These are phyloP conservation scores for Geosiphon pyriformis DNA, from an alignment of 192 early-diverging fungal species.

Conservation along the genomic window DNA sequence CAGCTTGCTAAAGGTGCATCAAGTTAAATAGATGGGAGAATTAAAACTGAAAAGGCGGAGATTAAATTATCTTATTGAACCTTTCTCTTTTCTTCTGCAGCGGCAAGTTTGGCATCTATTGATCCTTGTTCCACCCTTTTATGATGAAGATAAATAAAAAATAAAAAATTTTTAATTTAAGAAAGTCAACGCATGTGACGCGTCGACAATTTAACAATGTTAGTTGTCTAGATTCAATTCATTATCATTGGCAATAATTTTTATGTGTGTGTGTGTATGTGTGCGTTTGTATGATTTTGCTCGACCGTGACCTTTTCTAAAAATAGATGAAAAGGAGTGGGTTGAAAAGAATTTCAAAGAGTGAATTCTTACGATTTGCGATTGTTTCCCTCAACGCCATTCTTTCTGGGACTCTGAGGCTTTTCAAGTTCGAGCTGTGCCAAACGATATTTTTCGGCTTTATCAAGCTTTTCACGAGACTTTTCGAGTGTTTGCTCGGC, in stretches of 20 bases:
- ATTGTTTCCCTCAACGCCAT: too few species aligned
- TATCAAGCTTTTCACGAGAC: too few species aligned
- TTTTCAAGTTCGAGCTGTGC: too few species aligned
- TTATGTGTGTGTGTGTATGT: not conserved
- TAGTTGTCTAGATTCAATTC: too few species aligned
- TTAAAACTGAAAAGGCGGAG: not conserved
- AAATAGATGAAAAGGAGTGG: too few species aligned
- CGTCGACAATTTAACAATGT: not conserved
- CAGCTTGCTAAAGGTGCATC: not conserved
- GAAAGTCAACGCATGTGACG: not conserved
- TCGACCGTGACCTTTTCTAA: too few species aligned
- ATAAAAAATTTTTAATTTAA: not conserved
- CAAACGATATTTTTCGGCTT: too few species aligned
- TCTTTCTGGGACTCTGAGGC: too few species aligned
- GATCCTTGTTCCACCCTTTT: not conserved
- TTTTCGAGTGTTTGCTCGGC: not conserved
- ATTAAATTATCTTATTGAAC: not conserved
- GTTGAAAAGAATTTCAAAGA: too few species aligned
- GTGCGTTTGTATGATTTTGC: not conserved
- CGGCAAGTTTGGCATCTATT: conserved; percentile 6
- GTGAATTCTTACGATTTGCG: too few species aligned
- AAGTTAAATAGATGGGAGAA: too few species aligned
- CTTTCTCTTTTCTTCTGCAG: conserved; percentile 21
- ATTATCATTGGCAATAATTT: not conserved
- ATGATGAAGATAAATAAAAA: not conserved